A percentile compares a stretch with the other conserved stretches of the same genome.
phyloP scores from a whole-genome alignment of 768 basidiomycete genomes.

The Termitomyces sp. region DNA sequence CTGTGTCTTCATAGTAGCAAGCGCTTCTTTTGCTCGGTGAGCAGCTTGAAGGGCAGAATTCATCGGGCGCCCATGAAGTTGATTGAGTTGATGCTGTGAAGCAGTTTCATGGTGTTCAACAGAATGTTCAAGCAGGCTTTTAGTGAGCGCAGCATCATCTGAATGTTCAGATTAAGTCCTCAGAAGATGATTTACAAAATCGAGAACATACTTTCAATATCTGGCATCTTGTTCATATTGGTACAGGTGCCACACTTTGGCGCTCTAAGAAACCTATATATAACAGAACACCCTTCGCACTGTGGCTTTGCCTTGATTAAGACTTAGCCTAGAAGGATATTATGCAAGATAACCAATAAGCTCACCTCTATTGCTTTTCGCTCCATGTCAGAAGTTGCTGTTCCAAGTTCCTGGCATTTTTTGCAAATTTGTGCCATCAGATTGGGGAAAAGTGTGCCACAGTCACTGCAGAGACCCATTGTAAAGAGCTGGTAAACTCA shows the following conservation, averaged over 20 bases:
- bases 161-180: neutral
- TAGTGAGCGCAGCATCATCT: neutral
- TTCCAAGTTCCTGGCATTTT: neutral
- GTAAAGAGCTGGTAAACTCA: neutral
- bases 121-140: neutral
- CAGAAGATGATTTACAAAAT: neutral
- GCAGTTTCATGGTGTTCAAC: neutral
- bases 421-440: neutral
- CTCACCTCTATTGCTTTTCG: neutral
- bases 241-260: neutral
- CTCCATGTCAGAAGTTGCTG: neutral
- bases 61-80: neutral
- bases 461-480: neutral
- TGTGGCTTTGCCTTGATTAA: neutral
- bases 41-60: neutral
- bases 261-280: neutral
- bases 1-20: neutral
- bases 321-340: neutral
- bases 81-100: constrained; percentile 1
- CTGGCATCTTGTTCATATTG: neutral
- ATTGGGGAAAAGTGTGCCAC: neutral
- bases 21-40: neutral
- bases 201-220: neutral
- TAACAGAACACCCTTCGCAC: neutral
- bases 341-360: neutral